Evolutionary conservation across 2,329 filamentous ascomycete genomes (phyloP).

Genomic region (Exophiala calicioides): DNA sequence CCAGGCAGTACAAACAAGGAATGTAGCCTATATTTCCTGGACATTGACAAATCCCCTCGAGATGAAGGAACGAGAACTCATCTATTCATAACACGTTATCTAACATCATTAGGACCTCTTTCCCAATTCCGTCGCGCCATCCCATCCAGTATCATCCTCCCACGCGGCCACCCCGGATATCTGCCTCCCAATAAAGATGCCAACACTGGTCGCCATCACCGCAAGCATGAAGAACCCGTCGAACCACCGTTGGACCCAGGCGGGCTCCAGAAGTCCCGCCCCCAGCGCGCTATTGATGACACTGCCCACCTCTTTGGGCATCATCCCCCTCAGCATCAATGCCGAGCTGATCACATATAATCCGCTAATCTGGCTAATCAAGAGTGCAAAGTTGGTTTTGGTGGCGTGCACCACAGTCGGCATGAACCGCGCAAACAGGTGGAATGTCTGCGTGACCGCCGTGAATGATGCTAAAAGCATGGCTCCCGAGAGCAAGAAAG

Average conservation of each 20-base stretch:
- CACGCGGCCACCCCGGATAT: constrained; percentile 51
- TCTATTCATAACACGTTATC: not conserved
- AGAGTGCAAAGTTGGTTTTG: constrained; percentile 74
- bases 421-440: constrained; percentile 74
- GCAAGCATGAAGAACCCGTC: constrained; percentile 80
- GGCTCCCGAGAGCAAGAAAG: constrained; percentile 77
- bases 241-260: constrained; percentile 80
- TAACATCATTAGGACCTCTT: constrained; percentile 56
- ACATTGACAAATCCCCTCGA: no score
- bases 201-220: constrained; percentile 65
- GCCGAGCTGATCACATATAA: constrained; percentile 84
- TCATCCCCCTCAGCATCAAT: constrained; percentile 72
- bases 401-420: constrained; percentile 71
- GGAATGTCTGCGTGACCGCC: constrained; percentile 80
- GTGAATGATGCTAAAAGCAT: constrained; percentile 81
- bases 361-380: constrained; percentile 77
- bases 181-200: constrained; percentile 71
- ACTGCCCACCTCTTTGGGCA: constrained; percentile 74
- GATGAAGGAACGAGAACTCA: no score
- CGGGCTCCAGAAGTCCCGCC: constrained; percentile 67
- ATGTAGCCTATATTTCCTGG: no score
- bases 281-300: constrained; percentile 77
- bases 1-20: no score
- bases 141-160: constrained; percentile 58
- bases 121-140: constrained; percentile 68